Base-by-base conservation (phyloP, 1,139 yeast genomes). In the Ogataea hybrid region DNA sequence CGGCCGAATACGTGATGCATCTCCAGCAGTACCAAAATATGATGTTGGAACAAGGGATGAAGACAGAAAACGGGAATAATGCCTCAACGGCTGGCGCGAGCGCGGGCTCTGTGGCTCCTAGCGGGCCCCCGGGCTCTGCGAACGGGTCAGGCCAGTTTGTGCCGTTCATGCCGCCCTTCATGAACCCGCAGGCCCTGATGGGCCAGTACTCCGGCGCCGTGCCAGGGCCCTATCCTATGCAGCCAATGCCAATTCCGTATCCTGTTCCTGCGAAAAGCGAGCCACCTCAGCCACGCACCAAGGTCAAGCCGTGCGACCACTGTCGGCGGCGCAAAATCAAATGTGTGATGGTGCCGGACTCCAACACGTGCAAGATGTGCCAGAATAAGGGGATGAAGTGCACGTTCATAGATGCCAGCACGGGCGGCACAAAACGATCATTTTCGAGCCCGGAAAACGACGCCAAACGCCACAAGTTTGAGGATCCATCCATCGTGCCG, bases 371-470 rank as follows among this genome's bases (percentile, higher is more conserved):
- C 59, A 76, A 76, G 18, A 83, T 79, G 56, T 84, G 92, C 63
- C 88, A 81, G 56, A 64, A 79, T 4, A 81, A 79, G 55, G 79
- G 82, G 3, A 61, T 81, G n/a, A 73, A 75, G 46, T 83, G 90
- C 58, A 78, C 86, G 0, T 81, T 72, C 55, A 54, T 55, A 40
- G 67, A 59, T 43, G 53, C 57, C 15, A 48, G 48, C 15, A 31
- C 55, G 2, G 41, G 37, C n/a, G 37, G 51, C 5, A 45, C 63
- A 29, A 62, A 59, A 41, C 49, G 65, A 18, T 48, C 54, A 1
- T 38, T 49, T 5, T 39, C 46, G 12, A 35, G 47, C 9, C 36
- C 38, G 22, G 48, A 48, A 8, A 49, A 45, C 20, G 47, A 42
- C 15, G 32, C 49, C 28, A 62, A 63, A 35, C 49, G 59, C 38